Evolutionary conservation across 345 rosid species (phyloP).

Genomic region (Garcia nutans): DNA sequence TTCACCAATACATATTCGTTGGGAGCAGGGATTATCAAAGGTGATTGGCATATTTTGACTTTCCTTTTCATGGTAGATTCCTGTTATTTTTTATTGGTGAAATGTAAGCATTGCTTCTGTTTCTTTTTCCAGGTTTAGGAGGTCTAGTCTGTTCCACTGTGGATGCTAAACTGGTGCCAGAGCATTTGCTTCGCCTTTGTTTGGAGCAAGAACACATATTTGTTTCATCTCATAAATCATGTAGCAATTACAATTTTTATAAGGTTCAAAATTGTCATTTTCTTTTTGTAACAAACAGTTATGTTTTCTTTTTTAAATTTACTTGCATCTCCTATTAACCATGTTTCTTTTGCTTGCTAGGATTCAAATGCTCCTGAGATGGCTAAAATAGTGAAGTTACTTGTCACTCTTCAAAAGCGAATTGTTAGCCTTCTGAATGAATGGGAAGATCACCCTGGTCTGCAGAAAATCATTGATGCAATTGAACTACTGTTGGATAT

Average conservation of each 20-base stretch:
- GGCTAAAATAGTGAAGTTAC: conserved; percentile 72
- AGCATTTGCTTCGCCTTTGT: conserved; percentile 75
- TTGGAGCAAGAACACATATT: conserved; percentile 51
- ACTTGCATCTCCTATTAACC: conserved; percentile 9
- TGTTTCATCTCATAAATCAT: conserved; percentile 38
- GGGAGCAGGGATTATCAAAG: conserved; percentile 72
- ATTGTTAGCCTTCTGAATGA: conserved; percentile 52
- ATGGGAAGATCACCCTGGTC: conserved; percentile 84
- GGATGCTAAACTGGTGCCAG: conserved; percentile 79
- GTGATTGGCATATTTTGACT: conserved; percentile 31
- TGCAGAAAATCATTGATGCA: conserved; percentile 66
- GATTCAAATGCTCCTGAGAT: conserved; percentile 68
- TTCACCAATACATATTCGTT: conserved; percentile 65
- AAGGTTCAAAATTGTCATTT: conserved; percentile 52
- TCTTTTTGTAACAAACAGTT: neutral
- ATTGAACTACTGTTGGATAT: conserved; percentile 67
- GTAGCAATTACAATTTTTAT: conserved; percentile 68
- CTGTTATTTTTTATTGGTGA: neutral
- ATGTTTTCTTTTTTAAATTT: conserved; percentile 3
- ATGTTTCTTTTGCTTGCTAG: conserved; percentile 36
- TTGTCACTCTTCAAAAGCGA: conserved; percentile 43
- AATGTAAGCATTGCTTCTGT: neutral
- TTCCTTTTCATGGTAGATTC: neutral
- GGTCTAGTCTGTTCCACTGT: conserved; percentile 53
- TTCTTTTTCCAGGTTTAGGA: conserved; percentile 54